Evolutionary conservation across 176 grass and related monocot species (phyloP).

Genomic region (Oryza nivara): DNA sequence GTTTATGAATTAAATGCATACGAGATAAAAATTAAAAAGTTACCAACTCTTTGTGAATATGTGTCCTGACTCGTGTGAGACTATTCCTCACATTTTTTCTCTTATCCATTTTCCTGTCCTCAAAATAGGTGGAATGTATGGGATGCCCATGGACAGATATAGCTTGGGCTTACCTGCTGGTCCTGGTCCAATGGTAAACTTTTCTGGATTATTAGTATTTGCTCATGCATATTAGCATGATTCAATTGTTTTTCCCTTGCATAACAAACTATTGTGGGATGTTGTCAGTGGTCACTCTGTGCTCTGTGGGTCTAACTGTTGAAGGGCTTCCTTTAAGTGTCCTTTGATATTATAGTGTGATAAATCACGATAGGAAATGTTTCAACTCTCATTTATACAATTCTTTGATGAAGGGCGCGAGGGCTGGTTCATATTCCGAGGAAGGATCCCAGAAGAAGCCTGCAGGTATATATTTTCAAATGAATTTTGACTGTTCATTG

Average conservation of each 20-base stretch:
- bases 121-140: slow-evolving; percentile 77
- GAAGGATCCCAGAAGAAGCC: slow-evolving; percentile 80
- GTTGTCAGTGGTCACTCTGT: not conserved
- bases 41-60: not conserved
- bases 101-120: slow-evolving; percentile 28
- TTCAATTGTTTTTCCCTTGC: not conserved
- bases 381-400: not conserved
- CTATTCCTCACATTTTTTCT: not conserved
- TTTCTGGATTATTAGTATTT: not conserved
- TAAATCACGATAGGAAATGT: not conserved
- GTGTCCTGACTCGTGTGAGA: not conserved
- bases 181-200: slow-evolving; percentile 68
- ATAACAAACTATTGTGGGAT: not conserved
- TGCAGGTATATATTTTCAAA: slow-evolving; percentile 51
- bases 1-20: not conserved
- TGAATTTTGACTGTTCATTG: not conserved
- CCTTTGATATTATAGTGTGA: slow-evolving; percentile 28
- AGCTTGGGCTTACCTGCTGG: slow-evolving; percentile 52
- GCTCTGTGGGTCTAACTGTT: not conserved
- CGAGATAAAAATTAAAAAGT: not conserved
- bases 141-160: slow-evolving; percentile 79
- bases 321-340: not conserved
- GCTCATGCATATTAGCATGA: not conserved
- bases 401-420: slow-evolving; percentile 53
- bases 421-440: slow-evolving; percentile 78